These are phyloP conservation scores for Penicillium sp. DNA, from an alignment of 2,329 filamentous ascomycete species.

Conservation along the genomic window DNA sequence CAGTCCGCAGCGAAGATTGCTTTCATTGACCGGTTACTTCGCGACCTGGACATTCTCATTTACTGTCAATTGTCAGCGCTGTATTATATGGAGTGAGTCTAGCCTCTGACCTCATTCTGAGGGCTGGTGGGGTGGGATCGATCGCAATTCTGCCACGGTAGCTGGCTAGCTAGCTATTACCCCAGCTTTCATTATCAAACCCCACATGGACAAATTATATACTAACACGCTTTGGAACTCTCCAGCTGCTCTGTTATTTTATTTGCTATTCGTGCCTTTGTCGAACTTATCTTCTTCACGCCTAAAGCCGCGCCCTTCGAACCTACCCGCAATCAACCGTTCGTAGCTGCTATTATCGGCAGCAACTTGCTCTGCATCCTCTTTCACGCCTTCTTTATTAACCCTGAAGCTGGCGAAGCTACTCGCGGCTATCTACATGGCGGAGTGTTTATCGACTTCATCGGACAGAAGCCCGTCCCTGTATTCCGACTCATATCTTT, in stretches of 20 bases:
- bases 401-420: slow-evolving; percentile 53
- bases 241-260: slow-evolving; percentile 58
- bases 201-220: not conserved
- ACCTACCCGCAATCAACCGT: slow-evolving; percentile 53
- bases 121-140: not conserved
- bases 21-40: slow-evolving; percentile 56
- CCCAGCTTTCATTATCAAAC: not conserved
- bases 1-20: slow-evolving; percentile 44
- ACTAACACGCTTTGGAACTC: not conserved
- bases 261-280: slow-evolving; percentile 54
- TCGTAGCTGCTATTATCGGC: slow-evolving; percentile 54
- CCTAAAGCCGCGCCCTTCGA: slow-evolving; percentile 56
- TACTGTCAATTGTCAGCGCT: slow-evolving; percentile 62
- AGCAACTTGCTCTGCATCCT: slow-evolving; percentile 58
- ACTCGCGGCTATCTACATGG: slow-evolving; percentile 60
- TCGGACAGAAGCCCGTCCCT: slow-evolving; percentile 59
- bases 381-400: slow-evolving; percentile 55
- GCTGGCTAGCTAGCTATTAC: not conserved
- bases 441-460: slow-evolving; percentile 63
- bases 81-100: slow-evolving; percentile 63
- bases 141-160: not conserved
- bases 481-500: slow-evolving; percentile 53
- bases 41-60: slow-evolving; percentile 58
- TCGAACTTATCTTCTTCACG: slow-evolving; percentile 60
- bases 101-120: not conserved